A percentile compares a stretch with the other conserved stretches of the same genome.
These are phyloP conservation scores for Tarenaya hassleriana DNA, from an alignment of 345 rosid species.

Conservation along the genomic window DNA sequence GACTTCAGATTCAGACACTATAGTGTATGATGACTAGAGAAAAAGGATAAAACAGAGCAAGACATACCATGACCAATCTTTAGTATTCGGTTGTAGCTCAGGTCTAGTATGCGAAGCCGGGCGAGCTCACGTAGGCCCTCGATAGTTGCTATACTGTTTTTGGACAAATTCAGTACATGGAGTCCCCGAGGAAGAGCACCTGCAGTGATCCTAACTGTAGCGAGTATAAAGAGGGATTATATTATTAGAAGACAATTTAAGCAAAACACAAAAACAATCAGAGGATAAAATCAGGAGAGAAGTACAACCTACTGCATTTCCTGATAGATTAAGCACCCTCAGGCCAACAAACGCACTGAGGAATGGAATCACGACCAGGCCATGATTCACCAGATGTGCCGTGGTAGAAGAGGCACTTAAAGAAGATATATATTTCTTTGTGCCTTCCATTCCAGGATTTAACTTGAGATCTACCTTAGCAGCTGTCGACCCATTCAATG, in stretches of 20 bases:
- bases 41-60: slow-evolving; percentile 6
- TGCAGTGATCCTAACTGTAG: slow-evolving; percentile 66
- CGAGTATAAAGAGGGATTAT: slow-evolving; percentile 13
- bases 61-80: slow-evolving; percentile 89
- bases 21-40: slow-evolving; percentile 4
- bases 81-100: slow-evolving; percentile 82
- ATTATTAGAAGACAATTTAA: no score
- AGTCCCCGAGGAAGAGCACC: slow-evolving; percentile 96
- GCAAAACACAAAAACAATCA: slow-evolving; percentile 9
- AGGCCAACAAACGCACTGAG: slow-evolving; percentile 67
- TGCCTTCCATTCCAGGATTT: slow-evolving; percentile 69
- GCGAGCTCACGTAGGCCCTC: slow-evolving; percentile 93
- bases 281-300: slow-evolving; percentile 10
- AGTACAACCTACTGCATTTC: slow-evolving; percentile 71
- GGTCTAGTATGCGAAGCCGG: slow-evolving; percentile 80
- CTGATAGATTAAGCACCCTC: slow-evolving; percentile 82
- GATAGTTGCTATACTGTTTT: slow-evolving; percentile 69
- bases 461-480: slow-evolving; percentile 46
- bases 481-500: slow-evolving; percentile 29
- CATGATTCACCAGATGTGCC: slow-evolving; percentile 73
- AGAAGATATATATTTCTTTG: slow-evolving; percentile 66
- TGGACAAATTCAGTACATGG: slow-evolving; percentile 68
- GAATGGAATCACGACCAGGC: slow-evolving; percentile 66
- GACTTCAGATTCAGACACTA: slow-evolving; percentile 7
- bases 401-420: slow-evolving; percentile 57